Evolutionary conservation across 2,329 filamentous ascomycete genomes (phyloP), one percentile per base, ranked within the genome.

Genomic region (Colletotrichum trifolii): DNA sequence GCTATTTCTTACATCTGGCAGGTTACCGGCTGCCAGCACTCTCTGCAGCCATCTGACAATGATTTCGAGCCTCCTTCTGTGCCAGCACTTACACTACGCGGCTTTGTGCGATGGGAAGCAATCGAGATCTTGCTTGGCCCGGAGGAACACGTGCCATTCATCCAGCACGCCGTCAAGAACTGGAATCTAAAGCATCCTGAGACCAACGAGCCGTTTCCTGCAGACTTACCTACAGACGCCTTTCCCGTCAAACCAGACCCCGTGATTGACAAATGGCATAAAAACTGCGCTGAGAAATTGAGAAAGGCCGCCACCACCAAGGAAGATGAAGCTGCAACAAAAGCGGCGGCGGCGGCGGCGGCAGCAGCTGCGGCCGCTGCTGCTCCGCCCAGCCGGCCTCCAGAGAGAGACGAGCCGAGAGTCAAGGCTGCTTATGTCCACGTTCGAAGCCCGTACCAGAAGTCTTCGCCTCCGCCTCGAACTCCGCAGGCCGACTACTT

Each of bases 91-190:
- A 96, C 95, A 40, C 83, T 86, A 0, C 87, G 88, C 72, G 96
- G 96, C 45, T 99, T 97, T 76, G 92, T 95, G 47, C 89, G 93
- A 75, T 99, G 95, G 95, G 91, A 97, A 80, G 93, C 92, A 0
- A 91, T 98, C 60, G 93, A 98, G 79, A 85, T 97, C 25, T 82
- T 98, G 40, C 85, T 98, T 2, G 92, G 90, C 2, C 96, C 96
- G 0, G 91, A 96, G 70, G 92, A 96, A 71, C 94, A 98, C 79
- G 91, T 94, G 1, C 88, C 88, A 0, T 95, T 94, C 71, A 77
- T 99, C 33, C 93, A 96, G 72, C 89, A 87, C 72, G 93, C 94
- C 0, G 91, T 97, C 4, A 85, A 85, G 66, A 83, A 91, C 68
- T 97, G 94, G 86, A 84, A 88, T 40, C 84, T 98, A 64, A 87